These are phyloP conservation scores for Plasmodium knowlesi DNA, from an alignment of 169 alveolate species.

Conservation along the genomic window DNA sequence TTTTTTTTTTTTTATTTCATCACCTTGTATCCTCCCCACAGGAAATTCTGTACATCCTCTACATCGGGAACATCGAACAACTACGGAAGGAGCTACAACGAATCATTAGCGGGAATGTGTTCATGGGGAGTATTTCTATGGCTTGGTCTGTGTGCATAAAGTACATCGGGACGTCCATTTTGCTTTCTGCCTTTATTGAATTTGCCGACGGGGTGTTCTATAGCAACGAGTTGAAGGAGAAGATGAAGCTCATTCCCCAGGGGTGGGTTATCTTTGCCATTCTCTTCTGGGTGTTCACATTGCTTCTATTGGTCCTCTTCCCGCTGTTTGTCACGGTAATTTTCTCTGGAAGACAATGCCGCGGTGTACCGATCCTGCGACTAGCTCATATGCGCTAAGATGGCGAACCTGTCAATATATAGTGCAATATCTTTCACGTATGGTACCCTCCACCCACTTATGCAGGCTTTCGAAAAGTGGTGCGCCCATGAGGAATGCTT, in stretches of 20 bases:
- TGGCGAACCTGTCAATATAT: neutral
- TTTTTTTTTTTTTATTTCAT: neutral
- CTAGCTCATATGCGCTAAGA: neutral
- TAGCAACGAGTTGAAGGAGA: slow-evolving; percentile 44
- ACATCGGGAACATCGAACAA: slow-evolving; percentile 80
- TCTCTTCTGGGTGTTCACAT: slow-evolving; percentile 36
- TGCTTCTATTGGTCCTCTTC: slow-evolving; percentile 25
- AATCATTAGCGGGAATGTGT: slow-evolving; percentile 76
- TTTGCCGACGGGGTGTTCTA: slow-evolving; percentile 80
- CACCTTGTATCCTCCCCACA: neutral
- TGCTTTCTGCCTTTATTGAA: slow-evolving; percentile 82
- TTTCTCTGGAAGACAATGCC: neutral
- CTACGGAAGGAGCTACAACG: slow-evolving; percentile 76
- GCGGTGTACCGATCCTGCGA: neutral
- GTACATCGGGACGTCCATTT: slow-evolving; percentile 81
- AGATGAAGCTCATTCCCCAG: slow-evolving; percentile 63
- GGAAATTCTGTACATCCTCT: slow-evolving; percentile 72
- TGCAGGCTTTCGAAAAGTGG: slow-evolving; percentile 42
- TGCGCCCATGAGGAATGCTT: slow-evolving; percentile 23
- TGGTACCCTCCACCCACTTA: neutral
- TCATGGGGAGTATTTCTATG: slow-evolving; percentile 74
- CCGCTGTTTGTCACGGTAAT: slow-evolving; percentile 42
- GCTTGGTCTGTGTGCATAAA: slow-evolving; percentile 85
- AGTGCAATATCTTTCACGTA: neutral
- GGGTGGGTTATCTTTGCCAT: slow-evolving; percentile 56